phyloP scores from a whole-genome alignment of 257 asterid species.

The Gentiana dahurica region DNA sequence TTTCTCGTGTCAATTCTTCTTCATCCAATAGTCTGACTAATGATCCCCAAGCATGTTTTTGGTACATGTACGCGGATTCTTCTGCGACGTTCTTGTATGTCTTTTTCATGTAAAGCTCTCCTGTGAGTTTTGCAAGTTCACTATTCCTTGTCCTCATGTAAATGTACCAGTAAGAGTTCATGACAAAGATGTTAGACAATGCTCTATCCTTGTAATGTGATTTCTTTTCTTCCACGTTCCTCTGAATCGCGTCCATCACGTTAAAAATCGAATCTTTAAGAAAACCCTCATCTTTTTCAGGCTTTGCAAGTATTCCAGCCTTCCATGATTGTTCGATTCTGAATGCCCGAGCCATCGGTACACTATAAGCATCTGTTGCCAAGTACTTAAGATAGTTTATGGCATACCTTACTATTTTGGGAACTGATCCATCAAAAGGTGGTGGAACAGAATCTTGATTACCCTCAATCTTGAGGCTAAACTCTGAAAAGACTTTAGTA shows the following conservation, averaged over 20 bases:
- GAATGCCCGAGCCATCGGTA: slow-evolving; percentile 45
- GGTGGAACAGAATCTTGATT: slow-evolving; percentile 58
- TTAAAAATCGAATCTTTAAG: slow-evolving; percentile 49
- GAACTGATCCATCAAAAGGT: slow-evolving; percentile 65
- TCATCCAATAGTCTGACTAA: slow-evolving; percentile 34
- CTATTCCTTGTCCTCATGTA: slow-evolving; percentile 57
- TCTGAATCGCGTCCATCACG: slow-evolving; percentile 66
- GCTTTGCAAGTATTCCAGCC: slow-evolving; percentile 30
- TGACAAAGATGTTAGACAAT: slow-evolving; percentile 36
- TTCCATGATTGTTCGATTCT: slow-evolving; percentile 63
- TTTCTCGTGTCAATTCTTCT: slow-evolving; percentile 23
- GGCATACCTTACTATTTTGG: slow-evolving; percentile 65
- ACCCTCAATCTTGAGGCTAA: slow-evolving; percentile 71
- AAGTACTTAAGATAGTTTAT: slow-evolving; percentile 63
- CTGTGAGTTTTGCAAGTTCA: slow-evolving; percentile 53
- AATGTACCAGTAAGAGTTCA: slow-evolving; percentile 77
- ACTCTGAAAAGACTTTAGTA: slow-evolving; percentile 52
- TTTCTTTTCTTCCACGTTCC: slow-evolving; percentile 51
- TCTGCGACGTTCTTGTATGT: slow-evolving; percentile 53
- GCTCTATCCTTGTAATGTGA: slow-evolving; percentile 44
- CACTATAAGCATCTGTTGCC: slow-evolving; percentile 30
- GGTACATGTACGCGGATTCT: slow-evolving; percentile 64
- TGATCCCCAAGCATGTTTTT: slow-evolving; percentile 67
- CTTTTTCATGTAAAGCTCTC: slow-evolving; percentile 55
- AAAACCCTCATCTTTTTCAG: slow-evolving; percentile 34